A percentile compares a stretch with the other conserved stretches of the same genome.
phyloP scores from a whole-genome alignment of 225 moss, liverwort and hornwort species.

The Polytrichum commune region DNA sequence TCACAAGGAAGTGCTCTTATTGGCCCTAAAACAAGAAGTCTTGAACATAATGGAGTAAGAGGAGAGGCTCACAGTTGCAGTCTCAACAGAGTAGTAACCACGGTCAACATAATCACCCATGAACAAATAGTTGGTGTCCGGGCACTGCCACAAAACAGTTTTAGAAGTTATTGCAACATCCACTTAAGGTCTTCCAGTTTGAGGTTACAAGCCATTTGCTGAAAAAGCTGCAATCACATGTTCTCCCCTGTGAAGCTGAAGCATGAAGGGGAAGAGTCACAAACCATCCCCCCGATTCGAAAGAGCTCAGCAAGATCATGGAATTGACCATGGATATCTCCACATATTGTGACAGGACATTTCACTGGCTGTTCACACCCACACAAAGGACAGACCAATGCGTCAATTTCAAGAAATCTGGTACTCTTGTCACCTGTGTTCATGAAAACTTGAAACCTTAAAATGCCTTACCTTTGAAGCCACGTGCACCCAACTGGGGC shows the following conservation, averaged over 20 bases:
- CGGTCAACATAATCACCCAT: constrained; percentile 63
- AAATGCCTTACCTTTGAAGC: too few relatives aligned
- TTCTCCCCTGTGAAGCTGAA: too few relatives aligned
- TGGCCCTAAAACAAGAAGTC: too few relatives aligned
- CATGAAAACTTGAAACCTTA: too few relatives aligned
- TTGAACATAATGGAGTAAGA: not conserved
- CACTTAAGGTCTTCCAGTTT: too few relatives aligned
- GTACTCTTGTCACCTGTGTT: too few relatives aligned
- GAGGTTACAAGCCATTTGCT: too few relatives aligned
- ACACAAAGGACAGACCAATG: not conserved
- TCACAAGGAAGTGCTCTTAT: too few relatives aligned
- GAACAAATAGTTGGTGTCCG: constrained; percentile 46
- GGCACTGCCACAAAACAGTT: constrained; percentile 30
- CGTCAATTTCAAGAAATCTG: not conserved
- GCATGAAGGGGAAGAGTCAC: not conserved
- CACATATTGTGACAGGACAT: constrained; percentile 45
- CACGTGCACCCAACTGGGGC: too few relatives aligned
- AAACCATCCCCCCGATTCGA: constrained; percentile 43
- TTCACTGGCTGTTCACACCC: constrained; percentile 41
- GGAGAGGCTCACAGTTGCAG: constrained; percentile 40
- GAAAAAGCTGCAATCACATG: too few relatives aligned
- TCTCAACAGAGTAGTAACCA: constrained; percentile 83
- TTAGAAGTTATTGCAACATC: not conserved
- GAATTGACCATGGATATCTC: constrained; percentile 42
- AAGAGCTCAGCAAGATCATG: constrained; percentile 46